Evolutionary conservation across 2,329 filamentous ascomycete genomes (phyloP).

Genomic region (Xenosphaeropsis pyriputrescens): DNA sequence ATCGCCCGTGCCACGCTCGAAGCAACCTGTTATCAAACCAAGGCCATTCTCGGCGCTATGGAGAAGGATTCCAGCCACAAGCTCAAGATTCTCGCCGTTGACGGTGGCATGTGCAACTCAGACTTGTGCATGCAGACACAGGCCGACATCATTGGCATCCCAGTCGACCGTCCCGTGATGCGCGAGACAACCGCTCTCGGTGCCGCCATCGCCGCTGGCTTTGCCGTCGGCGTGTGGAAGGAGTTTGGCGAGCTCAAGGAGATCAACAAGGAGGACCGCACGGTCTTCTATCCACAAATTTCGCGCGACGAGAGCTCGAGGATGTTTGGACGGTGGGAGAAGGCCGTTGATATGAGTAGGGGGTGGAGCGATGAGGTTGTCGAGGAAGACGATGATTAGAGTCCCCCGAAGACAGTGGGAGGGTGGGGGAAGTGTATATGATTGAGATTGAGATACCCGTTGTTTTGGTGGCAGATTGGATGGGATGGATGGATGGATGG

Average conservation of each 20-base stretch:
- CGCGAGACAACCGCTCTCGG: conserved; percentile 72
- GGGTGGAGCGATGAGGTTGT: conserved; percentile 41
- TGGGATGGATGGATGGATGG: too few species aligned
- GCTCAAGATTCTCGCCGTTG: conserved; percentile 48
- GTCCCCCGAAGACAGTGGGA: too few species aligned
- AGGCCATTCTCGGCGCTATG: conserved; percentile 61
- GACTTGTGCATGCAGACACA: conserved; percentile 67
- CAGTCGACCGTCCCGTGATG: conserved; percentile 66
- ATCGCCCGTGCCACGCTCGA: conserved; percentile 59
- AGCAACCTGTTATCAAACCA: conserved; percentile 61
- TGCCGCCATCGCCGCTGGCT: conserved; percentile 70
- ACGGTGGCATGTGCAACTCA: conserved; percentile 60
- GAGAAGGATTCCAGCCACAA: conserved; percentile 53
- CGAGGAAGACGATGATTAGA: too few species aligned
- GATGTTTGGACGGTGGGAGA: conserved; percentile 59
- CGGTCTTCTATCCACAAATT: conserved; percentile 53
- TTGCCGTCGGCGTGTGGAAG: conserved; percentile 62
- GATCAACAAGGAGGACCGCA: conserved; percentile 56
- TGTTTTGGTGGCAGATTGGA: too few species aligned
- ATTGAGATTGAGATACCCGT: too few species aligned
- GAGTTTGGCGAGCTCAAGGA: conserved; percentile 56
- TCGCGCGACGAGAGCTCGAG: conserved; percentile 38
- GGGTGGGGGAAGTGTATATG: too few species aligned
- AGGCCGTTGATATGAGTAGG: conserved; percentile 65
- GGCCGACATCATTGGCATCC: conserved; percentile 66